Conservation (phyloP, 768 basidiomycete species). For the Boletellus ananas region DNA sequence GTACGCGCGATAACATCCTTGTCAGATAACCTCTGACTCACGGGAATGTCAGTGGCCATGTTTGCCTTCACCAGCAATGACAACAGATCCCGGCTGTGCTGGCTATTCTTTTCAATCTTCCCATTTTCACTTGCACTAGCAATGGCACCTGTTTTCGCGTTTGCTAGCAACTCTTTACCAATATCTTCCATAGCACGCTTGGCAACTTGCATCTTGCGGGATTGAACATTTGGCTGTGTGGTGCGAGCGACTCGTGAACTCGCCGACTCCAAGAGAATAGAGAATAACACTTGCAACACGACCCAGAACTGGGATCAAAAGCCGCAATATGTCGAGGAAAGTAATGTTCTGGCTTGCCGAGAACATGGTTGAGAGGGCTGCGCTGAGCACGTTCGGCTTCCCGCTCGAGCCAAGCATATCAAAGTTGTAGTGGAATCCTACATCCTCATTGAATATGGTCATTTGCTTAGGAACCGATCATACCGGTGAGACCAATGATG, state of each 20-base stretch:
- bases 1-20: conserved; percentile 56
- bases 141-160: conserved; percentile 17
- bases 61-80: conserved; percentile 39
- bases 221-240: not conserved
- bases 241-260: no score
- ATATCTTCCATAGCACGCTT: not conserved
- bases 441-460: not conserved
- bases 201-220: not conserved
- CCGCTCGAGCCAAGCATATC: not conserved
- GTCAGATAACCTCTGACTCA: conserved; percentile 54
- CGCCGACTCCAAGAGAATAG: no score
- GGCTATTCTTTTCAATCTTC: conserved; percentile 31
- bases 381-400: not conserved
- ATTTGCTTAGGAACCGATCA: not conserved
- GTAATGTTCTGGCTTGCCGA: not conserved
- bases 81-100: conserved; percentile 49
- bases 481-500: not conserved
- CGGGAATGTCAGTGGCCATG: conserved; percentile 44
- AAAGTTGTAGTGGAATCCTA: not conserved
- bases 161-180: not conserved
- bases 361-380: not conserved
- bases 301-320: not conserved
- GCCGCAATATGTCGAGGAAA: not conserved
- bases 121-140: conserved; percentile 21
- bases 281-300: not conserved